phyloP scores from a whole-genome alignment of 192 early-diverging fungal species.

The Lunasporangiospora selenospora region DNA sequence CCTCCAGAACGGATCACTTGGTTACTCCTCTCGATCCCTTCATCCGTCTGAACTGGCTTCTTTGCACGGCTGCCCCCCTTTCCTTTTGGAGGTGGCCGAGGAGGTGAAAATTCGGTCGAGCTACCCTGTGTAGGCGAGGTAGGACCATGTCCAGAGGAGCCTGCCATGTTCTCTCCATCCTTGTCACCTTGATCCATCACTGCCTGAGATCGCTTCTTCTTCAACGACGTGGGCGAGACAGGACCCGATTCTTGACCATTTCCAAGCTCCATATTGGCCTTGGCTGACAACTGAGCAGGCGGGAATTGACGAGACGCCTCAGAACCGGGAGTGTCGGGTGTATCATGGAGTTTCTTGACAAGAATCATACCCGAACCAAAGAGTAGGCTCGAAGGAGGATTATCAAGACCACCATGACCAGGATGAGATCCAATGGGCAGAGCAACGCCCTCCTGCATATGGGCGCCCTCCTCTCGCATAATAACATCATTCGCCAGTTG shows the following conservation, averaged over 20 bases:
- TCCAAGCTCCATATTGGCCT: too few relatives aligned
- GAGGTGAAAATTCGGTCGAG: neutral
- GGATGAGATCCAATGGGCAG: too few relatives aligned
- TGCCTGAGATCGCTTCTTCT: constrained; percentile 8
- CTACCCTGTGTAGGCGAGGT: too few relatives aligned
- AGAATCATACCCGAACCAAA: constrained; percentile 43
- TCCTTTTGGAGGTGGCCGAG: constrained; percentile 1
- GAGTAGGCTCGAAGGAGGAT: constrained; percentile 12
- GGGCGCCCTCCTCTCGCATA: too few relatives aligned
- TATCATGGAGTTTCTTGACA: constrained; percentile 21
- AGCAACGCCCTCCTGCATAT: too few relatives aligned
- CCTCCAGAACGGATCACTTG: constrained; percentile 11
- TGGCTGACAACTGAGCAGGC: too few relatives aligned
- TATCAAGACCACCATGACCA: too few relatives aligned
- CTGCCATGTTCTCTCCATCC: neutral
- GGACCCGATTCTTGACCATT: too few relatives aligned
- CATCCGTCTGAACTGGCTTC: constrained; percentile 16
- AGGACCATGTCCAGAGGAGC: neutral
- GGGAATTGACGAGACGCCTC: neutral
- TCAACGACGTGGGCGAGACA: neutral
- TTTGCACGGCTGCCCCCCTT: constrained; percentile 7
- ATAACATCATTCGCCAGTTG: too few relatives aligned
- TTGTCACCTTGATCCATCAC: neutral
- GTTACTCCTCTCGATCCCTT: constrained; percentile 34
- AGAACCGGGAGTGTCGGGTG: neutral